phyloP scores from a whole-genome alignment of 2,329 filamentous ascomycete species.

The Exophiala mesophila region DNA sequence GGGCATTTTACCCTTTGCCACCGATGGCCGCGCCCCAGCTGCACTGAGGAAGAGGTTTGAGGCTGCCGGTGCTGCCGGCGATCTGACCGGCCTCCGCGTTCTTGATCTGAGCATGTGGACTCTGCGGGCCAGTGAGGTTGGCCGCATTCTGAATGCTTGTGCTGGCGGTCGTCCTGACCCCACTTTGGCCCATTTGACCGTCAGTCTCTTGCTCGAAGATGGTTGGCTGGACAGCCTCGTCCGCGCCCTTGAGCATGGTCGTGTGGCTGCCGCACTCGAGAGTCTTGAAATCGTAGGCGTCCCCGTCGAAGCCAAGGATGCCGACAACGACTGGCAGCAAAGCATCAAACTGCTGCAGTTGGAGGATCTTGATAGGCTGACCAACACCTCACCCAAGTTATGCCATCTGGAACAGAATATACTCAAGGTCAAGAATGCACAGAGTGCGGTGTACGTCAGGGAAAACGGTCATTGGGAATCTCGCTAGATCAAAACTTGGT shows the following conservation, averaged over 20 bases:
- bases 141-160: slow-evolving; percentile 16
- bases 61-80: slow-evolving; percentile 4
- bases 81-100: slow-evolving; percentile 15
- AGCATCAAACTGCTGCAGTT: slow-evolving; percentile 19
- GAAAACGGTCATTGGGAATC: slow-evolving; percentile 12
- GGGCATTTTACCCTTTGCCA: slow-evolving; percentile 22
- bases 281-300: slow-evolving; percentile 23
- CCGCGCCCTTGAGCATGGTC: slow-evolving; percentile 9
- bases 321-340: slow-evolving; percentile 12
- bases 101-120: slow-evolving; percentile 23
- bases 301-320: slow-evolving; percentile 11
- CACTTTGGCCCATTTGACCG: slow-evolving; percentile 18
- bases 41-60: slow-evolving; percentile 22
- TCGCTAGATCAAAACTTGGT: too few species aligned
- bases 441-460: slow-evolving; percentile 17
- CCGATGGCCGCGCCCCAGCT: slow-evolving; percentile 18
- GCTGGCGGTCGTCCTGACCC: slow-evolving; percentile 9
- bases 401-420: slow-evolving; percentile 22
- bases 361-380: slow-evolving; percentile 20
- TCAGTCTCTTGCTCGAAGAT: slow-evolving; percentile 21
- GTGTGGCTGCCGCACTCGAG: slow-evolving; percentile 14
- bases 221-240: slow-evolving; percentile 17
- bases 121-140: slow-evolving; percentile 17
- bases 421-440: slow-evolving; percentile 22
- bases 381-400: slow-evolving; percentile 14